Evolutionary conservation across 345 rosid genomes (phyloP), one percentile per base, ranked within the genome.

Genomic region (Lumnitzera littorea): DNA sequence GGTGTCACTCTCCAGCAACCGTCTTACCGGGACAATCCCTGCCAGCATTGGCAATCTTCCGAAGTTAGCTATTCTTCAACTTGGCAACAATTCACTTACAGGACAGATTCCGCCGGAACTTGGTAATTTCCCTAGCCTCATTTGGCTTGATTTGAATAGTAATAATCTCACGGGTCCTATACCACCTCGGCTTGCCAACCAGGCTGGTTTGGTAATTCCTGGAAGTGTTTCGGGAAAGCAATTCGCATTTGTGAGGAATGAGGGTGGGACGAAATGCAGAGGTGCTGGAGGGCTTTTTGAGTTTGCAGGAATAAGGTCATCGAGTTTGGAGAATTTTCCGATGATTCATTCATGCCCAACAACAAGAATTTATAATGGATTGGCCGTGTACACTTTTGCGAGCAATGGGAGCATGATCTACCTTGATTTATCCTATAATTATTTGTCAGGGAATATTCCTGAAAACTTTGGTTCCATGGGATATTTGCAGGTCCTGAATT

Each of bases 221-320:
- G 98, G 96, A 50, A 72, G 67, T 71, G 96, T 87, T 48, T 83
- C 98, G 0, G 98, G 98, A 65, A 89, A 89, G 79, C 89, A 84
- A 61, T 92, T 92, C 78, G 96, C 77, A 13, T 92, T 92, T 65
- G 94, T 92, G 62, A 83, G 98, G 74, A 92, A 92, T 49, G 98
- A 92, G 75, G 98, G 96, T 0, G 98, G 98, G 17, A 89, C 98
- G 11, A 77, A 90, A 24, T 92, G 98, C 57, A 77, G 98, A 68
- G 98, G 98, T 60, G 98, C 98, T 17, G 98, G 98, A 1, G 98
- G 98, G n/a, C 70, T 92, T 29, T 87, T 89, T 12, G 98, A 92
- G 68, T 89, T 89, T 50, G 88, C 85, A 69, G 98, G 96, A 43
- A 85, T 92, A 50, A 87, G 98, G 2, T 56, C 78, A 1, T 79